Conservation (phyloP, 768 basidiomycete genomes). For the Hygrophorus pudorinus region DNA sequence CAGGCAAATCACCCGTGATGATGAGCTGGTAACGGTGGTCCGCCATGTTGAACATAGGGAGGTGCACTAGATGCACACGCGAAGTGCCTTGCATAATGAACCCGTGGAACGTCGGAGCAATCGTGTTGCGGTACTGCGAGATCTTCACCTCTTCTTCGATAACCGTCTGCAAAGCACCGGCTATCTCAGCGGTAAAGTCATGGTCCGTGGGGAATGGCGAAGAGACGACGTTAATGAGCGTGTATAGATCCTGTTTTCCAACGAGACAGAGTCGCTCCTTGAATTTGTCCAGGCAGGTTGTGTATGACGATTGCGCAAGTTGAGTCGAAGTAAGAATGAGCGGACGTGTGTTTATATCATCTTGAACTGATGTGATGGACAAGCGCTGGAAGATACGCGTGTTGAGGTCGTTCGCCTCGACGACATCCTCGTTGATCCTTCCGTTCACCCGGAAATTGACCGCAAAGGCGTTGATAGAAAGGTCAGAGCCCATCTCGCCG, state of each 20-base stretch:
- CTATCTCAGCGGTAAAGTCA: constrained; percentile 21
- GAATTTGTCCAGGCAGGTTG: constrained; percentile 22
- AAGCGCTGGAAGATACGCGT: constrained; percentile 27
- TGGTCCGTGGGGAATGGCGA: constrained; percentile 27
- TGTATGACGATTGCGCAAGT: constrained; percentile 24
- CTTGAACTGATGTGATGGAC: constrained; percentile 20
- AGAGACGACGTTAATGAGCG: constrained; percentile 29
- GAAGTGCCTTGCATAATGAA: constrained; percentile 30
- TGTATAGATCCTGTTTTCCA: constrained; percentile 21
- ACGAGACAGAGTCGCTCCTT: constrained; percentile 27
- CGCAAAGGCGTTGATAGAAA: constrained; percentile 34
- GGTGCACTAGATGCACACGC: constrained; percentile 22
- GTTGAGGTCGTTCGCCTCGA: constrained; percentile 32
- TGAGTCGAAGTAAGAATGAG: constrained; percentile 22
- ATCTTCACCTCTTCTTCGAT: constrained; percentile 27
- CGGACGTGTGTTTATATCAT: constrained; percentile 8
- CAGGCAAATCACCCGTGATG: constrained; percentile 19
- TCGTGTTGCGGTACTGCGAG: constrained; percentile 18
- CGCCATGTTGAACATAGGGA: constrained; percentile 25
- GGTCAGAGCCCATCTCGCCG: constrained; percentile 26
- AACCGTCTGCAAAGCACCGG: constrained; percentile 21
- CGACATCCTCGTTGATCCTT: constrained; percentile 24
- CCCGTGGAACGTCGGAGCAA: constrained; percentile 19
- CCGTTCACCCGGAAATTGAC: constrained; percentile 31
- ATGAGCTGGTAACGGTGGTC: constrained; percentile 30